Evolutionary conservation across 129 eudicot species (phyloP).

Genomic region (Glebionis coronaria): DNA sequence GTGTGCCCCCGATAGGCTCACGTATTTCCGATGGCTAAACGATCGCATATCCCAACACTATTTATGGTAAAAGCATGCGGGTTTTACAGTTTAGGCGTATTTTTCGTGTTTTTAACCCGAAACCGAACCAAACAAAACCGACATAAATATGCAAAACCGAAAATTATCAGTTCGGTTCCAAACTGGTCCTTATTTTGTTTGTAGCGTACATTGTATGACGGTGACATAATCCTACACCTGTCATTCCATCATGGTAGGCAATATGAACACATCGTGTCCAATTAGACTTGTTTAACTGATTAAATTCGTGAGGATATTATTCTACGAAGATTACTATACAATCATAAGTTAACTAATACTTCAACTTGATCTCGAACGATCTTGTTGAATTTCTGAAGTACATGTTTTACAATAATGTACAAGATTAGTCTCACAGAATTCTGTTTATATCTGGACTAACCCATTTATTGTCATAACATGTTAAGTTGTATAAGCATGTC

Average conservation of each 20-base stretch:
- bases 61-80: too few species aligned
- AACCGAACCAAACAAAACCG: too few species aligned
- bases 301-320: not conserved
- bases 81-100: too few species aligned
- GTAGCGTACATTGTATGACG: constrained; percentile 1
- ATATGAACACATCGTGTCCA: constrained; percentile 14
- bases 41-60: too few species aligned
- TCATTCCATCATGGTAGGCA: constrained; percentile 14
- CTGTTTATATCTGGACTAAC: not conserved
- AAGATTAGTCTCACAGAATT: not conserved
- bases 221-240: constrained; percentile 6
- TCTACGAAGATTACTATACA: not conserved
- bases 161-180: too few species aligned
- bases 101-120: too few species aligned
- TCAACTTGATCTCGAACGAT: not conserved
- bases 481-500: not conserved
- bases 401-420: not conserved
- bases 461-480: not conserved
- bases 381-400: not conserved
- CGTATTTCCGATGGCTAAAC: too few species aligned
- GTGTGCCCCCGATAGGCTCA: too few species aligned
- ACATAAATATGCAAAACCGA: too few species aligned
- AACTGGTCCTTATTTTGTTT: constrained; percentile 3
- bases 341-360: too few species aligned
- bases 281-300: not conserved